Evolutionary conservation across 176 grass and related monocot species (phyloP), one percentile per base, ranked within the genome.

Genomic region (Raddia guianensis): DNA sequence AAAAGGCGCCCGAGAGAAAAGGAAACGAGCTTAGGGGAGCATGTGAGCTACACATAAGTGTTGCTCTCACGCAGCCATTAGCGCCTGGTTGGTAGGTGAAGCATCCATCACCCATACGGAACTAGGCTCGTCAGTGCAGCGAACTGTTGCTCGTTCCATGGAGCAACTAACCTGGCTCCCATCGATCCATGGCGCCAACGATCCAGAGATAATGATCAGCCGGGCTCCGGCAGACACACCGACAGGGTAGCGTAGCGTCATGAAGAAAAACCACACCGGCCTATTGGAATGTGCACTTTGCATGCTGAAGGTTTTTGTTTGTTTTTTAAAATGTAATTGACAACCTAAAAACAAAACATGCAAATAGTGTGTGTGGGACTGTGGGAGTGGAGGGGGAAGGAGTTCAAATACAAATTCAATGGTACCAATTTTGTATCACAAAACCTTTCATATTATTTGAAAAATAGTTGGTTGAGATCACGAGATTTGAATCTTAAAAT

Each of bases 21-120:
- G 4, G 35, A 51, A 72, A 27, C 64, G 43, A 52, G 4, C 52
- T 20, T 50, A 48, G 43, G 20, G 43, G 20, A 73, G 58, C 73
- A 84, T 76, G 73, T 76, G 42, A 77, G 63, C 73, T 77, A 15
- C 81, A 35, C 10, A 57, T 35, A 83, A 9, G 15, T 68, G 42
- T 37, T 75, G 49, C 49, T 58, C 40, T 66, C 72, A 19, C 48
- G 73, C 66, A 14, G 49, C 32, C 35, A 54, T 54, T n/a, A 73
- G 8, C 13, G 50, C 32, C 32, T 54, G 53, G 52, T 74, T 54
- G 53, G 52, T 74, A 8, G 72, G 72, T 74, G 72, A 74, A 44
- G 72, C 53, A 58, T 74, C 72, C 35, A 58, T 58, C 35, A 43
- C 18, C 56, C 51, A 20, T 74, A 57, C 71, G 51, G 15, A 57